Evolutionary conservation across 768 basidiomycete species (phyloP), one percentile per base, ranked within the genome.

Genomic region (Leucocoprinus sp.): DNA sequence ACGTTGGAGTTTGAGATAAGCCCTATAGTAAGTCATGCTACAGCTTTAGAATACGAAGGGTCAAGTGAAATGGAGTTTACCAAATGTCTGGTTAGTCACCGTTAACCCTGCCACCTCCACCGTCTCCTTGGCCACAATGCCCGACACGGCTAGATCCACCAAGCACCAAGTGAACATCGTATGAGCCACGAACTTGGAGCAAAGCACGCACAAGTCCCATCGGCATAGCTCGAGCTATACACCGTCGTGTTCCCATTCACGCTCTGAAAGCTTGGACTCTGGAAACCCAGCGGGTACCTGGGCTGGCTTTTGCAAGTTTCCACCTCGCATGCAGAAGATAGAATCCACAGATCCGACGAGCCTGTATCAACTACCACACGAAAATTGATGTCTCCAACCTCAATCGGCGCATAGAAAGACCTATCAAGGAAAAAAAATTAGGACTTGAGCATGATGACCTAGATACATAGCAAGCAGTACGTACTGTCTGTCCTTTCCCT

Each of bases 341-440:
- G 56, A 15, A 89, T 51, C 85, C 85, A 90, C 9, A 84, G 61
- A 64, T 82, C 80, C 12, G 82, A 67, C 6, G 85, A 88, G 14
- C 70, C 87, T 1, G 86, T 89, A 57, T 90, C 87, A 35, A 89
- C 64, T 0, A 76, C 77, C 15, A 80, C 76, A 12, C 84, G 79
- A 53, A 87, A 82, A 54, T 64, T 75, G 45, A 85, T 74, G 45
- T 67, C 64, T 24, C 85, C 87, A 21, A 71, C 65, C 51, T 73
- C 60, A 46, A 88, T 69, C 31, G 83, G 60, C 15, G 74, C 64
- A 53, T 74, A 87, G 55, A 86, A 89, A 2, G 85, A 78, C 55
- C 86, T 88, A 53, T 12, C 50, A 35, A 31, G 39, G 40, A 28
- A 42, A 33, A 21, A 43, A 56, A 46, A 53, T 27, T 18, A 43